These are phyloP conservation scores for Thelephora terrestris DNA, from an alignment of 1,284 basidiomycete species.

Conservation along the genomic window DNA sequence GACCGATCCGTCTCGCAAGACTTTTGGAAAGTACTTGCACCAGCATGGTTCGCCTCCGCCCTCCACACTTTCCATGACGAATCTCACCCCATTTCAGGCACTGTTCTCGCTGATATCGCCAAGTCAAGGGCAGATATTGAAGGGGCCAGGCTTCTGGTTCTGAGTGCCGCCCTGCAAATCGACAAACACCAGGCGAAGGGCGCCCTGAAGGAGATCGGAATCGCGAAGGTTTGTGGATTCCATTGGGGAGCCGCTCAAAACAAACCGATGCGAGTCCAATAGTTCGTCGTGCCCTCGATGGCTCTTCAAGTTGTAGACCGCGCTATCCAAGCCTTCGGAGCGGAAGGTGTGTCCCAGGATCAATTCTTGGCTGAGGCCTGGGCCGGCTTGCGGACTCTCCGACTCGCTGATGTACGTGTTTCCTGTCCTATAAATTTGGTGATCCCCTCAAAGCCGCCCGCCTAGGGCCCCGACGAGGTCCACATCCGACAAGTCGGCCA, in stretches of 20 bases:
- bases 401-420: conserved; percentile 78
- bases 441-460: conserved; percentile 1
- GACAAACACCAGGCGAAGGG: conserved; percentile 88
- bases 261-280: conserved; percentile 4
- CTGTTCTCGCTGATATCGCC: conserved; percentile 85
- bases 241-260: conserved; percentile 2
- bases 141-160: conserved; percentile 74
- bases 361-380: conserved; percentile 72
- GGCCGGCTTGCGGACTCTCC: conserved; percentile 77
- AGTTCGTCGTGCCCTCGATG: conserved; percentile 91
- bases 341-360: conserved; percentile 91
- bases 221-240: conserved; percentile 68
- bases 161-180: conserved; percentile 93
- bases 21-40: conserved; percentile 87
- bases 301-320: conserved; percentile 85
- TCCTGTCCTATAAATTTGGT: neutral
- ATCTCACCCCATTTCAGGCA: conserved; percentile 37
- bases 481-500: conserved; percentile 94
- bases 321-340: conserved; percentile 91
- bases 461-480: conserved; percentile 85
- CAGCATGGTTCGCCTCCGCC: conserved; percentile 64
- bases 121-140: conserved; percentile 92
- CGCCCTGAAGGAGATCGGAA: conserved; percentile 93
- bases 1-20: conserved; percentile 83
- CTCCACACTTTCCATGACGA: neutral